Base-by-base conservation (phyloP, 169 alveolate genomes). In the Eimeria tenella region DNA sequence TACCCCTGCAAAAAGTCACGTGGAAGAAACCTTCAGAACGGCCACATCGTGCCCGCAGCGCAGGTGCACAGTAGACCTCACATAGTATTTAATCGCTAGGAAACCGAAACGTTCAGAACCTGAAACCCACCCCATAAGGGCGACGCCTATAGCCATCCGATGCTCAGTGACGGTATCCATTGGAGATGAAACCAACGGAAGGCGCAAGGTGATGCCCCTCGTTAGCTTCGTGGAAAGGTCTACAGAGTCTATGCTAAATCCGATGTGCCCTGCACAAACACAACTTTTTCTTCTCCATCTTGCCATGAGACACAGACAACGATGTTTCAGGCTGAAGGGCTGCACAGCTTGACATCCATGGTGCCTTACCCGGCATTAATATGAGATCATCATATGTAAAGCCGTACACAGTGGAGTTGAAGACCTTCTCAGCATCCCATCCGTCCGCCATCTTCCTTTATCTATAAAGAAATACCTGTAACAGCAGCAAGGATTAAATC, bases 121-220 rank as follows among this genome's bases (percentile, higher is more conserved):
- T 11, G 58, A 23, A 21, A 21, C 89, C 60, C 74, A 91, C 93
- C 99, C 99, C 94, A 97, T 95, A 13, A 97, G 95, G 0, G 99
- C 99, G 96, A 98, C 95, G 52, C 97, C 98, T 55, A 97, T 97
- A 31, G 99, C 99, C 99, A 98, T 98, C 63, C 96, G 93, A 60
- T 97, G 96, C 95, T 98, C 99, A 5, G 99, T 98, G 87, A 98
- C 99, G 5, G 99, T 97, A 95, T 98, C 99, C 99, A 98, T 98
- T 50, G 99, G 99, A 8, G 99, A 96, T 21, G 99, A 97, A 60
- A 98, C 97, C 17, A 98, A 83, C 8, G 99, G 99, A 19, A 97
- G 96, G 56, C 96, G 97, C 87, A 98, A 93, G 21, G 90, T 73
- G 86, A 98, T 96, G 81, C 95, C 96, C 91, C 95, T 95, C 58